Evolutionary conservation across 176 grass and related monocot species (phyloP).

Genomic region (Avena eriantha): DNA sequence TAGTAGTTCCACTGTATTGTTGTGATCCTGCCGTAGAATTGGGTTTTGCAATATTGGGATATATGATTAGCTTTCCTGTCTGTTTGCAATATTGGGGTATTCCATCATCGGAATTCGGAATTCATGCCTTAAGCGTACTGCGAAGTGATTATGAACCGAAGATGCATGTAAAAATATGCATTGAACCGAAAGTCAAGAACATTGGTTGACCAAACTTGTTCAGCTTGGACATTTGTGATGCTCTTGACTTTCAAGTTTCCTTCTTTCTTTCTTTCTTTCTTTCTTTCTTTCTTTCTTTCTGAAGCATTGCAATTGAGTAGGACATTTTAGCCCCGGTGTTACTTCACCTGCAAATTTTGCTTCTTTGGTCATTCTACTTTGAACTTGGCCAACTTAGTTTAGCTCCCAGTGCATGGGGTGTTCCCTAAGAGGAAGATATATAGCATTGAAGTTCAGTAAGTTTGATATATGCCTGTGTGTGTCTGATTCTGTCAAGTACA

Average conservation of each 20-base stretch:
- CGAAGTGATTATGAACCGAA: neutral
- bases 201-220: neutral
- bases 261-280: neutral
- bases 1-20: neutral
- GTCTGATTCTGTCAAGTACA: neutral
- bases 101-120: no score
- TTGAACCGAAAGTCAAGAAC: neutral
- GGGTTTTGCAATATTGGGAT: neutral
- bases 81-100: neutral
- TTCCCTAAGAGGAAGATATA: neutral
- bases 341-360: neutral
- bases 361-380: neutral
- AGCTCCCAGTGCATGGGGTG: neutral
- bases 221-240: neutral
- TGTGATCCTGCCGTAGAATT: neutral
- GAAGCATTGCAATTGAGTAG: neutral
- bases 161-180: neutral
- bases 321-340: neutral
- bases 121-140: neutral
- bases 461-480: neutral
- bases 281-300: neutral
- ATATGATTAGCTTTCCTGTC: neutral
- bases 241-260: neutral
- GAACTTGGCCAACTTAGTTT: neutral
- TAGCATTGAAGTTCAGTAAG: neutral